These are phyloP conservation scores for Arthrinium phaeospermum DNA, from an alignment of 2,329 filamentous ascomycete species.

Conservation along the genomic window DNA sequence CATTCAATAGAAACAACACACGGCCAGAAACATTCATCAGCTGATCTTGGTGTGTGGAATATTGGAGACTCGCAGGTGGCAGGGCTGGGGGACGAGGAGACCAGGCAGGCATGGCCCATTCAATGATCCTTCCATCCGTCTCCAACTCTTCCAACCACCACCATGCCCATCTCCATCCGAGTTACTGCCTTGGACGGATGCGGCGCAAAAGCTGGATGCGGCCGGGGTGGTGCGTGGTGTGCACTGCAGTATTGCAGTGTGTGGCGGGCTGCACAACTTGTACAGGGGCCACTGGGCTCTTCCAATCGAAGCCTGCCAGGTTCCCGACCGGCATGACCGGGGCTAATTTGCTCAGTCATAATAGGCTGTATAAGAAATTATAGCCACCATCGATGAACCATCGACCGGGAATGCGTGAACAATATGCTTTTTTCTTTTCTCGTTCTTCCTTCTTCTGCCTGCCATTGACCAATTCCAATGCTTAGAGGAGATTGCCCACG, in stretches of 20 bases:
- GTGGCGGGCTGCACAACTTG: slow-evolving; percentile 10
- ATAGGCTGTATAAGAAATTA: slow-evolving; percentile 14
- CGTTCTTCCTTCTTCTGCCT: background rate
- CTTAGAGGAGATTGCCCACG: background rate
- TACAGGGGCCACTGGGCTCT: background rate
- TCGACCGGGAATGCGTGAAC: background rate
- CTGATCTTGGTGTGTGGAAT: background rate
- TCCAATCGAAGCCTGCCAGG: background rate
- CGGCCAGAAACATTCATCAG: slow-evolving; percentile 4
- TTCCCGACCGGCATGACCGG: slow-evolving; percentile 17
- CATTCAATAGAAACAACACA: background rate
- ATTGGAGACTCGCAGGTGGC: background rate
- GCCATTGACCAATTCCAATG: background rate
- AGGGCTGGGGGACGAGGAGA: no score
- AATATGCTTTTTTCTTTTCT: background rate
- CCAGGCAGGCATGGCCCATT: background rate
- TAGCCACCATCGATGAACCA: slow-evolving; percentile 5
- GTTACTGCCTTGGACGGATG: background rate
- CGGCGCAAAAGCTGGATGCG: background rate
- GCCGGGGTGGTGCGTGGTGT: background rate
- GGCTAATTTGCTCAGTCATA: slow-evolving; percentile 14
- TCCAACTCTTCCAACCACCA: background rate
- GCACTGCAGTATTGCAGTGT: background rate
- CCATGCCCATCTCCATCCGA: background rate
- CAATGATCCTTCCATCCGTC: background rate